Evolutionary conservation across 2,329 filamentous ascomycete genomes (phyloP).

Genomic region (Verticillium dahliae): DNA sequence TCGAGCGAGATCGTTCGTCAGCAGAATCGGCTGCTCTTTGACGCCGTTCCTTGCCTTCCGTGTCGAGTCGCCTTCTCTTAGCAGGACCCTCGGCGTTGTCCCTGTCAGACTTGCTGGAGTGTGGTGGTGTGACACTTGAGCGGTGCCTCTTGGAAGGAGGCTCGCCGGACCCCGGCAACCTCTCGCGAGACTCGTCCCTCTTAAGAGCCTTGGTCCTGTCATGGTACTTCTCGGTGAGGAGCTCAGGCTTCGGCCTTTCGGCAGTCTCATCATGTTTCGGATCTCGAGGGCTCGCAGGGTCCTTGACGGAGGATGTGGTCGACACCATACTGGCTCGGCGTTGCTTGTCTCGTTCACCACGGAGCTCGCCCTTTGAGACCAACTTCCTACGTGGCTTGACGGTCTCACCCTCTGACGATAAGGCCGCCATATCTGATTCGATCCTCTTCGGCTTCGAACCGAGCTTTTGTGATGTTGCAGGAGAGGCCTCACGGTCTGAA

Average conservation of each 20-base stretch:
- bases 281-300: slow-evolving; percentile 47
- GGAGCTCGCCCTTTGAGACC: slow-evolving; percentile 56
- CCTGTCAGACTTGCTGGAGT: slow-evolving; percentile 43
- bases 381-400: slow-evolving; percentile 56
- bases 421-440: slow-evolving; percentile 45
- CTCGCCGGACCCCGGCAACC: slow-evolving; percentile 42
- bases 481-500: slow-evolving; percentile 48
- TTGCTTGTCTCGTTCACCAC: slow-evolving; percentile 52
- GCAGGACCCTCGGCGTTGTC: slow-evolving; percentile 43
- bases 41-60: slow-evolving; percentile 44
- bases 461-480: slow-evolving; percentile 38
- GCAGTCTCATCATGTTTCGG: slow-evolving; percentile 37
- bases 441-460: slow-evolving; percentile 41
- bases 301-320: slow-evolving; percentile 45
- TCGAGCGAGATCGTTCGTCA: slow-evolving; percentile 33
- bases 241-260: slow-evolving; percentile 39
- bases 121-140: slow-evolving; percentile 52
- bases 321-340: slow-evolving; percentile 53
- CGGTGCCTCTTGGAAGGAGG: slow-evolving; percentile 51
- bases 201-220: slow-evolving; percentile 56
- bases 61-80: slow-evolving; percentile 53
- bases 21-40: slow-evolving; percentile 34
- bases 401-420: slow-evolving; percentile 51
- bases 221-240: slow-evolving; percentile 46
- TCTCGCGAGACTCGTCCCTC: slow-evolving; percentile 54